Evolutionary conservation across 495 filamentous ascomycete genomes (phyloP).

Genomic region (Penicillium turbatum): DNA sequence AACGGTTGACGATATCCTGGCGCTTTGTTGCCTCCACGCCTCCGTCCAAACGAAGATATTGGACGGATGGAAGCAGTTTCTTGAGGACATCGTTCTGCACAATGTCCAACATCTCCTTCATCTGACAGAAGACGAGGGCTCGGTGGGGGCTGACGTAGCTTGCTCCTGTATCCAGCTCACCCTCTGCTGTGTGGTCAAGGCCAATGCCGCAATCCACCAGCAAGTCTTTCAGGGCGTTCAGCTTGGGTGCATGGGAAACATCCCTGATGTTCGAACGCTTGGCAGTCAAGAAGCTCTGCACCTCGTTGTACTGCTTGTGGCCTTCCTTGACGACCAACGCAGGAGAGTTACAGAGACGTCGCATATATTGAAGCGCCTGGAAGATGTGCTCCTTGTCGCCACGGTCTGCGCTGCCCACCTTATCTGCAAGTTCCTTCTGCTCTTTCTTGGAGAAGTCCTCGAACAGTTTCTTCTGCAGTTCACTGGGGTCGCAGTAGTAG

Average conservation of each 20-base stretch:
- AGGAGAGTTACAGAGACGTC: conserved; percentile 96
- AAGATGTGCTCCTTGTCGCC: conserved; percentile 97
- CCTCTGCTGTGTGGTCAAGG: conserved; percentile 49
- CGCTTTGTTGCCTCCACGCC: conserved; percentile 83
- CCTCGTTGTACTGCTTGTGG: conserved; percentile 85
- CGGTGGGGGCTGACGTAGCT: conserved; percentile 90
- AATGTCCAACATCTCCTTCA: conserved; percentile 99
- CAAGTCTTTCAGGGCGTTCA: conserved; percentile 81
- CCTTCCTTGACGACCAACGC: conserved; percentile 90
- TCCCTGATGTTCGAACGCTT: conserved; percentile 75
- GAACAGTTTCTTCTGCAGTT: conserved; percentile 89
- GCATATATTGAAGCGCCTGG: conserved; percentile 98
- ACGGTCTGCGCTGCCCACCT: conserved; percentile 74
- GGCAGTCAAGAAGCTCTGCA: conserved; percentile 64
- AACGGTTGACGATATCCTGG: conserved; percentile 96
- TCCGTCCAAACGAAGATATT: conserved; percentile 87
- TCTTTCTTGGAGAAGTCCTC: conserved; percentile 95
- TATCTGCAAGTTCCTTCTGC: conserved; percentile 71
- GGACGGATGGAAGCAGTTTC: conserved; percentile 77
- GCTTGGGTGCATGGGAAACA: conserved; percentile 84
- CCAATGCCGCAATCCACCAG: conserved; percentile 96
- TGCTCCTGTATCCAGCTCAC: conserved; percentile 60
- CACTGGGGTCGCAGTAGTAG: conserved; percentile 98
- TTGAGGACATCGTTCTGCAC: conserved; percentile 89
- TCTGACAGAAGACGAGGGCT: conserved; percentile 95